These are phyloP conservation scores for Xylaria sp. DNA, from an alignment of 2,329 filamentous ascomycete species.

Conservation along the genomic window DNA sequence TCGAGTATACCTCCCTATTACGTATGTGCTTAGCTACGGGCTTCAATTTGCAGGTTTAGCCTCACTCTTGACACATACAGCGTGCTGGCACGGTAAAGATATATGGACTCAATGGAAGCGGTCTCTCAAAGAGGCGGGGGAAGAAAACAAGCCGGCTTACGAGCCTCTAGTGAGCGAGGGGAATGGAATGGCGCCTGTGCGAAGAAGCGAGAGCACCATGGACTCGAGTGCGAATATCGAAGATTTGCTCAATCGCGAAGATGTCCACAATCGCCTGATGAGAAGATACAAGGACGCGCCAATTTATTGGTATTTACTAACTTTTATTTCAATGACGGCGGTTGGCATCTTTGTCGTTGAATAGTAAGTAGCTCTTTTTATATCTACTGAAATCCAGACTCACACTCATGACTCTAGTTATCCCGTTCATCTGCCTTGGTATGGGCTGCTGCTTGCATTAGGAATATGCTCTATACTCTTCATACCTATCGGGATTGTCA, in stretches of 20 bases:
- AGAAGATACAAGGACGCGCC: slow-evolving; percentile 83
- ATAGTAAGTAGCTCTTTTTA: slow-evolving; percentile 65
- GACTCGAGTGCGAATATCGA: slow-evolving; percentile 57
- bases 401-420: slow-evolving; percentile 62
- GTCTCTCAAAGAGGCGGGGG: slow-evolving; percentile 71
- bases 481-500: slow-evolving; percentile 90
- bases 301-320: slow-evolving; percentile 81
- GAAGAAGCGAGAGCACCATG: slow-evolving; percentile 33
- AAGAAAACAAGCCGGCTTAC: slow-evolving; percentile 61
- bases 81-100: slow-evolving; percentile 85
- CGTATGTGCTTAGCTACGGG: slow-evolving; percentile 86
- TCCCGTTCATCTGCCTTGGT: slow-evolving; percentile 86
- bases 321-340: slow-evolving; percentile 78
- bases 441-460: slow-evolving; percentile 81
- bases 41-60: slow-evolving; percentile 86
- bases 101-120: slow-evolving; percentile 81
- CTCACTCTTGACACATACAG: slow-evolving; percentile 81
- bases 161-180: slow-evolving; percentile 55
- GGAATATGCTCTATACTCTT: slow-evolving; percentile 83
- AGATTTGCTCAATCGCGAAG: slow-evolving; percentile 74
- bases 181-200: slow-evolving; percentile 40
- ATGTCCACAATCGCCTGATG: slow-evolving; percentile 88
- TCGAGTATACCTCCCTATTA: slow-evolving; percentile 85
- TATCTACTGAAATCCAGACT: neutral
- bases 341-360: slow-evolving; percentile 87